phyloP scores from a whole-genome alignment of 352 stramenopile species.

The Globisporangium acanthophoron region DNA sequence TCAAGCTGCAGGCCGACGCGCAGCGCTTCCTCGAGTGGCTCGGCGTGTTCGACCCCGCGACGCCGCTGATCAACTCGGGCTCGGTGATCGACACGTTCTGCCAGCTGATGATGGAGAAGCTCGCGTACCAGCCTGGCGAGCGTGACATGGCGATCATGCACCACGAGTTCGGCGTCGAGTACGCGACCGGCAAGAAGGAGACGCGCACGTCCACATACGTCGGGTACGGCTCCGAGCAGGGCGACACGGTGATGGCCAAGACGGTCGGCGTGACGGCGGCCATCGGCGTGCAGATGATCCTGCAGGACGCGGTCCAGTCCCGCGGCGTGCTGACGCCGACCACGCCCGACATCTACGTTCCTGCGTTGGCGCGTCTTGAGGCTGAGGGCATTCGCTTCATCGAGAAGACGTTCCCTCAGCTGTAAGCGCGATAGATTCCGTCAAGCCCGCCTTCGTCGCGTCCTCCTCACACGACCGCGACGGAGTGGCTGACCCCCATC shows the following conservation, averaged over 20 bases:
- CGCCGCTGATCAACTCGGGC: conserved; percentile 41
- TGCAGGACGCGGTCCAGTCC: conserved; percentile 81
- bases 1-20: conserved; percentile 42
- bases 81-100: conserved; percentile 85
- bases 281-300: conserved; percentile 91
- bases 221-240: conserved; percentile 86
- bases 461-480: neutral
- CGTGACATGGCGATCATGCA: conserved; percentile 95
- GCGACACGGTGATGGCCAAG: conserved; percentile 94
- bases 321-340: conserved; percentile 88
- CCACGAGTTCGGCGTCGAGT: conserved; percentile 85
- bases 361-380: conserved; percentile 78
- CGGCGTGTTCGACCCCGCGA: conserved; percentile 51
- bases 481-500: neutral
- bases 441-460: neutral
- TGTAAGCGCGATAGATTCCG: conserved; percentile 3
- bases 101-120: conserved; percentile 82
- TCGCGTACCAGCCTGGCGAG: conserved; percentile 87
- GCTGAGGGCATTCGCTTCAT: conserved; percentile 85
- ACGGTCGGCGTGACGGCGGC: conserved; percentile 93
- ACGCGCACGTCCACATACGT: conserved; percentile 89
- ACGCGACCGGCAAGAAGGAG: conserved; percentile 78
- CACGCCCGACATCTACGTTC: conserved; percentile 87
- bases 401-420: conserved; percentile 64
- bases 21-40: conserved; percentile 75